Evolutionary conservation across 352 stramenopile genomes (phyloP), one percentile per base, ranked within the genome.

Genomic region (Paralagenidium karlingii): DNA sequence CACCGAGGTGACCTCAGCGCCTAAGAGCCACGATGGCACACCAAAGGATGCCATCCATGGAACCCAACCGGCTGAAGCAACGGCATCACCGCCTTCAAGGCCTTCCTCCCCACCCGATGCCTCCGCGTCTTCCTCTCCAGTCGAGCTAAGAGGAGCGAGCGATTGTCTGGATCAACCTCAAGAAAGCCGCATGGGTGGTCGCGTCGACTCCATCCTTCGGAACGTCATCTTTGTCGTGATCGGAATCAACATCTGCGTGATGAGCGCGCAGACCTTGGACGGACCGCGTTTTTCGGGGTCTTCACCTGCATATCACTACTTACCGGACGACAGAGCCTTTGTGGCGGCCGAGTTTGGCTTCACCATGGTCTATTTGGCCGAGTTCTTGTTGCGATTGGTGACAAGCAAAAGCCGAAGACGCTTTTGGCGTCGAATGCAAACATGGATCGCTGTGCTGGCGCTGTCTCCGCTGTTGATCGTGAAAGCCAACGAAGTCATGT

Each of bases 231-330:
- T 81, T 43, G 31, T 73, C 22, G 48, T 63, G 24, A 82, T 85
- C 34, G 38, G 80, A 10, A 3, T 77, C 11, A 74, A 65, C 27
- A 65, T 68, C 29, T 38, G 26, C 1, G 33, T 58, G 10, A 53
- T 85, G 15, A 61, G 65, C 8, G 51, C 71, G 5, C 51, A 80
- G 46, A 85, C 70, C 5, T 85, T 65, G 22, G 70, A 85, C 34
- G 75, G 75, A 0, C 53, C 58, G 11, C 78, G 81, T 39, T 44
- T 59, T 26, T 49, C 42, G 10, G 68, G 63, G 4, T 62, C 68
- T 1, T 53, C 73, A n/a, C 75, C 75, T 7, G 62, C 47, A 5
- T 88, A 75, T 38, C 66, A 70, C 12, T 68, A 63, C 31, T 36
- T 88, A 10, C 70, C 64, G 5, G 41, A 40, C 3, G 47, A 68